A percentile compares a stretch with the other conserved stretches of the same genome.
These are phyloP conservation scores for Apophysomyces elegans DNA, from an alignment of 371 early-diverging fungal genomes.

Conservation along the genomic window DNA sequence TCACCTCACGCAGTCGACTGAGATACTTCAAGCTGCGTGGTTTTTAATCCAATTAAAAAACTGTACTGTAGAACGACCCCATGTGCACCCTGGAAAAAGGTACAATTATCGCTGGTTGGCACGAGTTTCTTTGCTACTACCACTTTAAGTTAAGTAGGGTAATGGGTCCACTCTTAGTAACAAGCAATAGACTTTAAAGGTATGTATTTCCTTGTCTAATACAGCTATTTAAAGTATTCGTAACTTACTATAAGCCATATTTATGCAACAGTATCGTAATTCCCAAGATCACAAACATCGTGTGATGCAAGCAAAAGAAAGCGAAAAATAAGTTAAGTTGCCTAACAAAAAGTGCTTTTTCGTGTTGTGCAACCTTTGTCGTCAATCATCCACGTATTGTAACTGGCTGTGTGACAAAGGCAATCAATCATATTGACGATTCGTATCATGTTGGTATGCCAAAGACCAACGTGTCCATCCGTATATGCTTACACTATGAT, in stretches of 20 bases:
- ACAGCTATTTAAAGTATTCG: not conserved
- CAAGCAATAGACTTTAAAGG: not conserved
- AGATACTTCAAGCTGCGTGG: too few species aligned
- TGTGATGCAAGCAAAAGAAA: not conserved
- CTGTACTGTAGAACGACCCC: too few species aligned
- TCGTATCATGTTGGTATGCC: constrained; percentile 2
- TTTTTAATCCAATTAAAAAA: too few species aligned
- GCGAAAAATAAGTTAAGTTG: not conserved
- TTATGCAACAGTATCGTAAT: not conserved
- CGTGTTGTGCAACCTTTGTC: not conserved
- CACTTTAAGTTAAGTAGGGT: too few species aligned
- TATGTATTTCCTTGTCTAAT: not conserved
- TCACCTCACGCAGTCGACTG: too few species aligned
- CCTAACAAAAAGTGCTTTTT: not conserved
- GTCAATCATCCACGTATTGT: not conserved
- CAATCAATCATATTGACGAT: constrained; percentile 1
- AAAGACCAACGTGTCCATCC: constrained; percentile 3
- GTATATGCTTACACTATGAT: not conserved
- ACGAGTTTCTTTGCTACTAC: too few species aligned
- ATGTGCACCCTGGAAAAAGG: too few species aligned
- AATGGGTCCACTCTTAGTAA: not conserved
- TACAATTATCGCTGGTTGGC: too few species aligned
- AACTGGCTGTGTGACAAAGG: not conserved
- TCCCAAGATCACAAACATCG: constrained; percentile 8
- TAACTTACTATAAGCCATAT: not conserved